Conservation (phyloP, 2,329 filamentous ascomycete genomes). For the Sclerotinia glacialis region DNA sequence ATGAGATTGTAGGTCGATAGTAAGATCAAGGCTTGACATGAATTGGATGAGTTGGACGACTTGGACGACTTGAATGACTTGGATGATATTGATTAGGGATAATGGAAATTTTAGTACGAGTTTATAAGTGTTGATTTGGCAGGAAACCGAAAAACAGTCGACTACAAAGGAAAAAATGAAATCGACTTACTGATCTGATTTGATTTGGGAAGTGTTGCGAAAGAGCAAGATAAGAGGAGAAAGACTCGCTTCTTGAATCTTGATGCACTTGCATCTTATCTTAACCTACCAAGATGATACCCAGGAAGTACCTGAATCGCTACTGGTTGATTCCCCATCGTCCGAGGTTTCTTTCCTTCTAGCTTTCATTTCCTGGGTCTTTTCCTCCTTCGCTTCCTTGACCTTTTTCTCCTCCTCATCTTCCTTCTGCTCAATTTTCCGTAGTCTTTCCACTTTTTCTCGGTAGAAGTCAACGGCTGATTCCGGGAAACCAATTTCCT, state of each 20-base stretch:
- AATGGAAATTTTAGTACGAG: neutral
- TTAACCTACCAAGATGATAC: neutral
- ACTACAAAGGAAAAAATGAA: neutral
- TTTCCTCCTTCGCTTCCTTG: too few species aligned
- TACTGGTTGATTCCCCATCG: neutral
- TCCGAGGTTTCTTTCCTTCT: neutral
- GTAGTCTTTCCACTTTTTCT: neutral
- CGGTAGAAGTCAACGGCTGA: neutral
- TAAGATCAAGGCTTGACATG: too few species aligned
- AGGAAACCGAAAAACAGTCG: too few species aligned
- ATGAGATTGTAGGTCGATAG: too few species aligned
- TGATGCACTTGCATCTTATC: too few species aligned
- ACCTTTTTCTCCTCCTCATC: neutral
- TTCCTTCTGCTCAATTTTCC: neutral
- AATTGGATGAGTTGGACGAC: neutral
- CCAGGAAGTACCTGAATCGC: neutral
- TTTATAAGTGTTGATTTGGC: neutral
- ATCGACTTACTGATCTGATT: neutral
- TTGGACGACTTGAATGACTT: too few species aligned
- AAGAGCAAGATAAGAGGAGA: neutral
- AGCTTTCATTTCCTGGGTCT: neutral
- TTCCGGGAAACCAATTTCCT: neutral
- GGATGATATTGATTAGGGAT: neutral
- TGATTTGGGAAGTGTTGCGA: neutral
- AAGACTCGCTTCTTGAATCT: neutral